Evolutionary conservation across 75 land plant species (phyloP).

Genomic region (Sequoia sempervirens): DNA sequence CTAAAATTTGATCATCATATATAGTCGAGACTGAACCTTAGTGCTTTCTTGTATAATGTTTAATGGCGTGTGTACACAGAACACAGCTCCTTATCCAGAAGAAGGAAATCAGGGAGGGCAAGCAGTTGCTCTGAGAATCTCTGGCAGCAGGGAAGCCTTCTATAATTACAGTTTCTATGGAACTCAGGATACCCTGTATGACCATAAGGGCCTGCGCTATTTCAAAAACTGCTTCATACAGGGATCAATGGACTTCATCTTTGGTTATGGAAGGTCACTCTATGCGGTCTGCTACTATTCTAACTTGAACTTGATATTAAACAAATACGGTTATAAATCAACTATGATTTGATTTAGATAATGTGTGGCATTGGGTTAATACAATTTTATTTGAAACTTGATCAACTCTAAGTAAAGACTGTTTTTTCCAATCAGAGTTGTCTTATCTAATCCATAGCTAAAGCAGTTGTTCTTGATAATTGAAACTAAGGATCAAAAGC

Average conservation of each 20-base stretch:
- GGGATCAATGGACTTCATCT: slow-evolving; percentile 65
- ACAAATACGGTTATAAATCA: too few species aligned
- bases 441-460: slow-evolving; percentile 31
- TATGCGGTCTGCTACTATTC: slow-evolving; percentile 27
- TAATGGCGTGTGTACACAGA: slow-evolving; percentile 1
- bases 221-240: slow-evolving; percentile 57
- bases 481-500: too few species aligned
- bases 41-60: background rate
- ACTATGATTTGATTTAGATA: too few species aligned
- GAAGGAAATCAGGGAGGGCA: slow-evolving; percentile 21
- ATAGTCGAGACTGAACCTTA: background rate
- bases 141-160: slow-evolving; percentile 67
- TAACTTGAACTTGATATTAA: background rate
- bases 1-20: background rate
- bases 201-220: slow-evolving; percentile 51
- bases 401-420: background rate
- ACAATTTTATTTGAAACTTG: background rate
- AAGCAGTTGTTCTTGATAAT: slow-evolving; percentile 10
- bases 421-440: slow-evolving; percentile 31
- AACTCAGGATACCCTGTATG: slow-evolving; percentile 53
- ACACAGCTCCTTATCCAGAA: slow-evolving; percentile 26
- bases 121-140: slow-evolving; percentile 56
- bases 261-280: slow-evolving; percentile 51
- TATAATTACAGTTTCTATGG: slow-evolving; percentile 73
- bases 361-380: background rate